Percentiles rank a stretch among this genome's conserved stretches.
Conservation (phyloP, 2,329 filamentous ascomycete species). For the Drechslerella stenobrocha region DNA sequence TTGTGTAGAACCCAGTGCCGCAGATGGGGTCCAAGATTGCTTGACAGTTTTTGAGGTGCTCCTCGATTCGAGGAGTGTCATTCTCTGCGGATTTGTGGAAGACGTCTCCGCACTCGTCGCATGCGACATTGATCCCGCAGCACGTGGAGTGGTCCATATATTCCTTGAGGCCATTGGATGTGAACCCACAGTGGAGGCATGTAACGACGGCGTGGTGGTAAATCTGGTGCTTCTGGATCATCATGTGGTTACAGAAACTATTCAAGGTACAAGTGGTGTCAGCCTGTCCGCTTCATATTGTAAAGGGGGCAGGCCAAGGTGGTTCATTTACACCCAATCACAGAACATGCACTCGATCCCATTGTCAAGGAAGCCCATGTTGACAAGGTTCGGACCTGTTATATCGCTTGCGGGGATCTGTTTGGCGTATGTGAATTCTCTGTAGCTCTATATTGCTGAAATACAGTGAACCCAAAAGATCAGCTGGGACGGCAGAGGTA, state of each 20-base stretch:
- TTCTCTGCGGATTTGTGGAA: background rate
- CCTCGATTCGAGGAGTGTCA: background rate
- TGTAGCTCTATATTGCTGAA: background rate
- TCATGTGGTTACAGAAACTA: slow-evolving; percentile 2
- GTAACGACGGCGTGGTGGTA: too few relatives aligned
- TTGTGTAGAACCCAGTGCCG: slow-evolving; percentile 5
- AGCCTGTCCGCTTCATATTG: too few relatives aligned
- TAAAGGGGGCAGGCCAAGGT: background rate
- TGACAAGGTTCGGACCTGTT: background rate
- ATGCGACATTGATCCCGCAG: slow-evolving; percentile 11
- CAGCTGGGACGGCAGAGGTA: too few relatives aligned
- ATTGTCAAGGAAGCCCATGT: background rate
- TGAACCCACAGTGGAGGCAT: slow-evolving; percentile 9
- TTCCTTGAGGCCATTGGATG: background rate
- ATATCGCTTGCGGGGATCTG: background rate
- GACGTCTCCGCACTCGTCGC: slow-evolving; percentile 13
- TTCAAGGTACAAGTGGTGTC: too few relatives aligned
- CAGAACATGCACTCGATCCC: slow-evolving; percentile 8
- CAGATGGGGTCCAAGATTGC: slow-evolving; percentile 21
- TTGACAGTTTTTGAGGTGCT: slow-evolving; percentile 23
- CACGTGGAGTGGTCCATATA: slow-evolving; percentile 3
- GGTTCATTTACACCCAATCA: slow-evolving; percentile 13
- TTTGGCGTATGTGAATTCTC: background rate
- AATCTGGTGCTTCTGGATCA: slow-evolving; percentile 19
- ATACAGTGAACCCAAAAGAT: background rate